Percentiles rank a stretch among this genome's conserved stretches.
Evolutionary conservation across 2,329 filamentous ascomycete genomes (phyloP).

Genomic region (Nothopassalora personata): DNA sequence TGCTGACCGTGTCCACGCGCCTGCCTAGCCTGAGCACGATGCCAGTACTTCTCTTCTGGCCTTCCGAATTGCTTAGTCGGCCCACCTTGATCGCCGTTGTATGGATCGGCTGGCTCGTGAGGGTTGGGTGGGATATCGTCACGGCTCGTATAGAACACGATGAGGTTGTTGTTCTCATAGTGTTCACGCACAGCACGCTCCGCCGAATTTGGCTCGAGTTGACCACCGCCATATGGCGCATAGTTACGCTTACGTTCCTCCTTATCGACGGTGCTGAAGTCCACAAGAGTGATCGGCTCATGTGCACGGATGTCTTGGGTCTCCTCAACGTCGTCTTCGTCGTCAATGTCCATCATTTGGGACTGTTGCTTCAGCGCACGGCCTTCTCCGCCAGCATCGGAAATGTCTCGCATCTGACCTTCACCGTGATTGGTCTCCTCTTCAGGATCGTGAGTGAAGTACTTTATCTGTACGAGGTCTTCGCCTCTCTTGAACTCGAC

Average conservation of each 20-base stretch:
- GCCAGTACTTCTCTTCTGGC: slow-evolving; percentile 27
- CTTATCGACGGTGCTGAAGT: slow-evolving; percentile 39
- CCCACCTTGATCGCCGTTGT: slow-evolving; percentile 25
- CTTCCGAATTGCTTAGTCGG: slow-evolving; percentile 36
- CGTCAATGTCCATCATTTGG: slow-evolving; percentile 60
- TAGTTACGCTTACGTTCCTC: slow-evolving; percentile 43
- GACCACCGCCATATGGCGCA: slow-evolving; percentile 42
- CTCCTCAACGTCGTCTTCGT: slow-evolving; percentile 56
- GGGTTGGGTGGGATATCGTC: slow-evolving; percentile 45
- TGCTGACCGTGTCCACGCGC: slow-evolving; percentile 12
- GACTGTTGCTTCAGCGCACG: slow-evolving; percentile 53
- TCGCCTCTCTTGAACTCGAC: slow-evolving; percentile 66
- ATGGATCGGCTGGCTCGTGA: slow-evolving; percentile 40
- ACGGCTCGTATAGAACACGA: slow-evolving; percentile 43
- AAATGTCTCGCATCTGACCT: slow-evolving; percentile 66
- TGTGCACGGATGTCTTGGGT: slow-evolving; percentile 48
- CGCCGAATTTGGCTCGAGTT: slow-evolving; percentile 35
- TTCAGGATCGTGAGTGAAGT: slow-evolving; percentile 66
- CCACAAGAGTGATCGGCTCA: slow-evolving; percentile 33
- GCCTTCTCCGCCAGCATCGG: slow-evolving; percentile 63
- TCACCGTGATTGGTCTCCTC: slow-evolving; percentile 64
- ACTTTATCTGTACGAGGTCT: slow-evolving; percentile 60
- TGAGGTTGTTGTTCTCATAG: slow-evolving; percentile 43
- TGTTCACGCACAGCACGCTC: slow-evolving; percentile 42
- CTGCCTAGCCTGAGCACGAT: slow-evolving; percentile 14